phyloP scores from a whole-genome alignment of 202 grass and related monocot genomes.

The Musa balbisiana region DNA sequence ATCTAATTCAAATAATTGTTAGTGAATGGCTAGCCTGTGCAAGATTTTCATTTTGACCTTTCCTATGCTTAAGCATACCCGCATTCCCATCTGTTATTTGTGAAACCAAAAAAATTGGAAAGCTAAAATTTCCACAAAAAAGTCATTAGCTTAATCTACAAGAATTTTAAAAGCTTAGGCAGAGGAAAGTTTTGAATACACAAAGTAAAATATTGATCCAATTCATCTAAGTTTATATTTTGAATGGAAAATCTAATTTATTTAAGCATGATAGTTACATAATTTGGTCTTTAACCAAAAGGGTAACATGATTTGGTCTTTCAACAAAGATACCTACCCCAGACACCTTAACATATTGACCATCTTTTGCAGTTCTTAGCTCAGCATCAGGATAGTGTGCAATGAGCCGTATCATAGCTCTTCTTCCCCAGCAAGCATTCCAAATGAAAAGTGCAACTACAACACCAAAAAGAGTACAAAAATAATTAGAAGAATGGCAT shows the following conservation, averaged over 20 bases:
- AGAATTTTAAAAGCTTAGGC: background rate
- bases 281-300: background rate
- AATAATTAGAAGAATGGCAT: conserved; percentile 16
- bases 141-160: background rate
- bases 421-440: conserved; percentile 18
- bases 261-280: no score
- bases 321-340: conserved; percentile 15
- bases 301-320: background rate
- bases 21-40: no score
- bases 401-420: conserved; percentile 4
- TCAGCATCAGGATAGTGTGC: conserved; percentile 17
- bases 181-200: background rate
- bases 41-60: background rate
- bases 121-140: background rate
- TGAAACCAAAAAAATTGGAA: background rate
- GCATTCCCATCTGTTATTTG: background rate
- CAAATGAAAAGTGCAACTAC: conserved; percentile 2
- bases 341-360: conserved; percentile 23
- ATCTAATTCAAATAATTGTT: no score
- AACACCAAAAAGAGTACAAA: background rate
- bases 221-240: background rate
- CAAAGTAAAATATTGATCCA: background rate
- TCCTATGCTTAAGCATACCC: background rate
- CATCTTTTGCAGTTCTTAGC: conserved; percentile 25
- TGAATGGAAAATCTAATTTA: no score